phyloP scores from a whole-genome alignment of 805 yeast species.

The Starmerella cellae region DNA sequence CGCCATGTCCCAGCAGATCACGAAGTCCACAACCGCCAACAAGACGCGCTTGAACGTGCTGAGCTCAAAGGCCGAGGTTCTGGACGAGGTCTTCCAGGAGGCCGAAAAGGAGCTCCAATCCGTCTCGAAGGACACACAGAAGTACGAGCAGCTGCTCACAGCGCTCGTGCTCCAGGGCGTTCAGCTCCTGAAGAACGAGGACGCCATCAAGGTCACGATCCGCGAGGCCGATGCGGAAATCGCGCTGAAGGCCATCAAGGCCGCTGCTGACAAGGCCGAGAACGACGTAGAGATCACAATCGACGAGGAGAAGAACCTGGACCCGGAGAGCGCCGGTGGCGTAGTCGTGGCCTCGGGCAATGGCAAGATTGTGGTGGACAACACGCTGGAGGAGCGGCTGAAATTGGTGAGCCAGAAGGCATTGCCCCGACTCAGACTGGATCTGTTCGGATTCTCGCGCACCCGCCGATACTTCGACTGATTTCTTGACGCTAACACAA shows the following conservation, averaged over 20 bases:
- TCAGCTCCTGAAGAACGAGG: slow-evolving; percentile 58
- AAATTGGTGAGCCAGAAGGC: slow-evolving; percentile 68
- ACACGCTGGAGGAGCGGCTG: slow-evolving; percentile 90
- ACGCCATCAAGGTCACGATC: slow-evolving; percentile 45
- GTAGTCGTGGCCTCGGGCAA: slow-evolving; percentile 52
- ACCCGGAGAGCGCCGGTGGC: slow-evolving; percentile 69
- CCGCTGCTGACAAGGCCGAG: slow-evolving; percentile 49
- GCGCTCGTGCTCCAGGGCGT: slow-evolving; percentile 64
- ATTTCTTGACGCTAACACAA: no score
- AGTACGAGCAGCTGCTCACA: slow-evolving; percentile 56
- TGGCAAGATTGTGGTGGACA: slow-evolving; percentile 79
- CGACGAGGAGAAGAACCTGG: slow-evolving; percentile 46
- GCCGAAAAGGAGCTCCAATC: slow-evolving; percentile 51
- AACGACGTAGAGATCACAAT: slow-evolving; percentile 47
- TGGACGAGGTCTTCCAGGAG: slow-evolving; percentile 58
- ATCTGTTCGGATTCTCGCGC: slow-evolving; percentile 57
- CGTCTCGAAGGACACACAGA: slow-evolving; percentile 39
- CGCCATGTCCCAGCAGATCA: slow-evolving; percentile 82
- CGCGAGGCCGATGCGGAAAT: slow-evolving; percentile 50
- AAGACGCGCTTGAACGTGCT: slow-evolving; percentile 86
- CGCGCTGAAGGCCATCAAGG: slow-evolving; percentile 48
- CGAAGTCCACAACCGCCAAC: slow-evolving; percentile 89
- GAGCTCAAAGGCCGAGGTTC: slow-evolving; percentile 68
- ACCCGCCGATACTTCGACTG: slow-evolving; percentile 86
- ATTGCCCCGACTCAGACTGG: slow-evolving; percentile 83